These are phyloP conservation scores for Podaxis rugospora DNA, from an alignment of 768 basidiomycete genomes.

Conservation along the genomic window DNA sequence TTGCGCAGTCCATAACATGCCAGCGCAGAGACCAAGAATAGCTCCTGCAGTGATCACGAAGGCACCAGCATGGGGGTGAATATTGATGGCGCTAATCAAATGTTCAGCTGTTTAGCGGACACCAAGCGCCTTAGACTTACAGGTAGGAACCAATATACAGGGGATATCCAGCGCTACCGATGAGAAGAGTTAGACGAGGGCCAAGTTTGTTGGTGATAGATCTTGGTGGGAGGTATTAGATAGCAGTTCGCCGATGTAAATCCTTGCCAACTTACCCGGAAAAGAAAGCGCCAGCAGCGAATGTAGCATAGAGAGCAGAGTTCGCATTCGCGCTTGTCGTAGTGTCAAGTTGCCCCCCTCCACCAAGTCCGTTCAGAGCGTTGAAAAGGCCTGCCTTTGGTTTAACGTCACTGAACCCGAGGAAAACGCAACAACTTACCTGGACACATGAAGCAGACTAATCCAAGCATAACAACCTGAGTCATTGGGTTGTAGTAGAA, in stretches of 20 bases:
- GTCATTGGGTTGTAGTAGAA: conserved; percentile 56
- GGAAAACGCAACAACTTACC: conserved; percentile 25
- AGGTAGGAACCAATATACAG: conserved; percentile 71
- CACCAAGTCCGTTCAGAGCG: conserved; percentile 74
- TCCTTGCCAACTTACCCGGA: conserved; percentile 46
- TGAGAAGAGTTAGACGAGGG: conserved; percentile 59
- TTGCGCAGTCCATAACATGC: conserved; percentile 76
- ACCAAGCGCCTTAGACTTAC: conserved; percentile 33
- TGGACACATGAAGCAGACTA: conserved; percentile 66
- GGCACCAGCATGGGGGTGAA: conserved; percentile 51
- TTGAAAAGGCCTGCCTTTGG: conserved; percentile 62
- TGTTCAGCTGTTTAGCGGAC: background rate
- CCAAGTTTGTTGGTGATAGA: conserved; percentile 79
- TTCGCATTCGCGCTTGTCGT: conserved; percentile 66
- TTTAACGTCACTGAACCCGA: background rate
- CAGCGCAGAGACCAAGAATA: conserved; percentile 68
- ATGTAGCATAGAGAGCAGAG: conserved; percentile 57
- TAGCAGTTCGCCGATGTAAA: background rate
- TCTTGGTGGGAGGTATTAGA: conserved; percentile 26
- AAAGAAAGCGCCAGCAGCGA: conserved; percentile 38
- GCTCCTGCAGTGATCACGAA: conserved; percentile 72
- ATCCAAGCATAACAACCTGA: conserved; percentile 60
- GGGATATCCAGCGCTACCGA: conserved; percentile 73
- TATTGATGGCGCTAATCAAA: conserved; percentile 53
- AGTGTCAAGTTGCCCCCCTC: conserved; percentile 66